phyloP scores from a whole-genome alignment of 495 filamentous ascomycete species.

The Terfezia claveryi region DNA sequence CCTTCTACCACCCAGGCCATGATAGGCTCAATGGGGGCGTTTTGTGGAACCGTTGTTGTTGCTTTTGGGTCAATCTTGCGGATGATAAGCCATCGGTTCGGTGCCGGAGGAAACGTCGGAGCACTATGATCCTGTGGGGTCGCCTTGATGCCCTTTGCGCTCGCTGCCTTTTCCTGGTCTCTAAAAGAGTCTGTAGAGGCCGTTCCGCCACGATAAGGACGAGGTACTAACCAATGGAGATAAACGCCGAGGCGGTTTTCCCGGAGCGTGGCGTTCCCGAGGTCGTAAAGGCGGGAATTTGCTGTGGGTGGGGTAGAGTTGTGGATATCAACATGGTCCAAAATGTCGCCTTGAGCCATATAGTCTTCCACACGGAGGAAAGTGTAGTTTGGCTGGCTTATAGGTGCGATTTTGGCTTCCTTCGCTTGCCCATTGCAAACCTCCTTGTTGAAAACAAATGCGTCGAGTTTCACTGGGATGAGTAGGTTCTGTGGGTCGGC shows the following conservation, averaged over 20 bases:
- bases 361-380: slow-evolving; percentile 23
- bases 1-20: slow-evolving; percentile 30
- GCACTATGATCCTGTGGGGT: background rate
- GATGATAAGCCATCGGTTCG: slow-evolving; percentile 26
- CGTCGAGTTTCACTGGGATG: slow-evolving; percentile 19
- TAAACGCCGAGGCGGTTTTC: slow-evolving; percentile 27
- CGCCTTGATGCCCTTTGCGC: background rate
- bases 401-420: slow-evolving; percentile 25
- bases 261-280: slow-evolving; percentile 14
- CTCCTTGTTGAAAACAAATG: slow-evolving; percentile 23
- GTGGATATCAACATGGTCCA: slow-evolving; percentile 25
- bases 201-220: slow-evolving; percentile 22
- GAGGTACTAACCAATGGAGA: slow-evolving; percentile 30
- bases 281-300: slow-evolving; percentile 27
- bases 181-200: slow-evolving; percentile 5
- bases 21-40: background rate
- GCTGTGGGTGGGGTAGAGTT: slow-evolving; percentile 13
- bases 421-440: slow-evolving; percentile 13
- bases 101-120: slow-evolving; percentile 19
- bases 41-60: background rate
- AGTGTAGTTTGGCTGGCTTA: slow-evolving; percentile 34
- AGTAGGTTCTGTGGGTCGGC: background rate
- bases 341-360: slow-evolving; percentile 24
- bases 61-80: slow-evolving; percentile 17
- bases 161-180: background rate